Evolutionary conservation across 108 stramenopile genomes (phyloP).

Genomic region (Nitzschia sp.): DNA sequence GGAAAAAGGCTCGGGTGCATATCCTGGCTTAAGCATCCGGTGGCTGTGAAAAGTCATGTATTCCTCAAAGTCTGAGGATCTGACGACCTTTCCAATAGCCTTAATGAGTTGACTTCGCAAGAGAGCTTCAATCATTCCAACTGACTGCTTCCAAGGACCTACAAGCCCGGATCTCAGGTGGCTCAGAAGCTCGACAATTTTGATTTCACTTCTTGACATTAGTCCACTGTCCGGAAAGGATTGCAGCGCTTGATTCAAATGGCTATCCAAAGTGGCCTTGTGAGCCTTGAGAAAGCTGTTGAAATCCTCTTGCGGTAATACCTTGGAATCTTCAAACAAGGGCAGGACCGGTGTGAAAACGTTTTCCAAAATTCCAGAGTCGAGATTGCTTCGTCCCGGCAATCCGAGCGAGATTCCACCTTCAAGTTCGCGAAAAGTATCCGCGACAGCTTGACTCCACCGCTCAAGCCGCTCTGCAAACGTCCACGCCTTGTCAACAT

Average conservation of each 20-base stretch:
- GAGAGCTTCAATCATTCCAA: constrained; percentile 66
- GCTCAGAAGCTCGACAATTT: constrained; percentile 2
- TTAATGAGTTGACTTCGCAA: constrained; percentile 52
- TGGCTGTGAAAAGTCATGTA: constrained; percentile 62
- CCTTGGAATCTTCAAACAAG: constrained; percentile 43
- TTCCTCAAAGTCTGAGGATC: constrained; percentile 54
- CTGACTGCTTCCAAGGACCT: neutral
- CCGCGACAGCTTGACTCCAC: constrained; percentile 36
- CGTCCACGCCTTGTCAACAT: constrained; percentile 51
- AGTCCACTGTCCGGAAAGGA: constrained; percentile 24
- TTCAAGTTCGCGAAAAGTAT: constrained; percentile 24
- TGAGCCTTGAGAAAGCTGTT: constrained; percentile 42
- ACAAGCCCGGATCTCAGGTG: constrained; percentile 12
- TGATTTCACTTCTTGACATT: constrained; percentile 37
- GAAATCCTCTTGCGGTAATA: constrained; percentile 40
- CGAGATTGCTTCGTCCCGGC: neutral
- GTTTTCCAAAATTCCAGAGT: neutral
- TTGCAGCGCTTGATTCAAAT: constrained; percentile 7
- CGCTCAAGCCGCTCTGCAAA: constrained; percentile 34
- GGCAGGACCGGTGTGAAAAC: constrained; percentile 68
- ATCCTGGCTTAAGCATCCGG: constrained; percentile 42
- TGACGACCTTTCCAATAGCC: constrained; percentile 79
- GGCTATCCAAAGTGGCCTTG: constrained; percentile 32
- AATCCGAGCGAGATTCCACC: constrained; percentile 9
- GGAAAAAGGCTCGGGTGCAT: constrained; percentile 66